These are phyloP conservation scores for Candida nemodendra DNA, from an alignment of 805 yeast genomes.

Conservation along the genomic window DNA sequence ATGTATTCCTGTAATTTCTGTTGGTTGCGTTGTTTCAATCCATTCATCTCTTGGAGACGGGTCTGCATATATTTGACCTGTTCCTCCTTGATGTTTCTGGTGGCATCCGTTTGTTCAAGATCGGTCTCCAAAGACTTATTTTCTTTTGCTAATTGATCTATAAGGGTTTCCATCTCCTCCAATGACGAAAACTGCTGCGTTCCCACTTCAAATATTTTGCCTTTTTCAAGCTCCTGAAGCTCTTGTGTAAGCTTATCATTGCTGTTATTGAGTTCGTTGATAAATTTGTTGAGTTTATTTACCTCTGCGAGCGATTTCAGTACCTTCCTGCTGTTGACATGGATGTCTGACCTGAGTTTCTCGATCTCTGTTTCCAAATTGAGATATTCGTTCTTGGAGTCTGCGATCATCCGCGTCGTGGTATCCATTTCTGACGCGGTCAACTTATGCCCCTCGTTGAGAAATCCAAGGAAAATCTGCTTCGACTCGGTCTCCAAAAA, in stretches of 20 bases:
- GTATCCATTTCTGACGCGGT: conserved; percentile 22
- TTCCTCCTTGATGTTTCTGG: conserved; percentile 13
- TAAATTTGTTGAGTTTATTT: conserved; percentile 27
- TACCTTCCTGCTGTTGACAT: conserved; percentile 18
- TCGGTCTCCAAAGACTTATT: conserved; percentile 15
- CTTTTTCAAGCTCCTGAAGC: conserved; percentile 28
- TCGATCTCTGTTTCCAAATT: conserved; percentile 18
- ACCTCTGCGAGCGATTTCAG: conserved; percentile 32
- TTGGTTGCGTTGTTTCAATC: neutral
- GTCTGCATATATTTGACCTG: conserved; percentile 3
- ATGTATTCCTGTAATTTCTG: conserved; percentile 7
- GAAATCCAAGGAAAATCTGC: conserved; percentile 57
- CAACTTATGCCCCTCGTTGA: conserved; percentile 37
- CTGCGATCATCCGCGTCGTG: conserved; percentile 18
- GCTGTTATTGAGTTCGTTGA: conserved; percentile 19
- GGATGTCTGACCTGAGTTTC: conserved; percentile 18
- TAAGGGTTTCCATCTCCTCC: conserved; percentile 29
- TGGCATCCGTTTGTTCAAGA: conserved; percentile 9
- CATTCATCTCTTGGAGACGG: conserved; percentile 1
- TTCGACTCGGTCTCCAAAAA: conserved; percentile 72
- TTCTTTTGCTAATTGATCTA: conserved; percentile 24
- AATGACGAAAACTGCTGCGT: conserved; percentile 29
- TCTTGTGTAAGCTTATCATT: conserved; percentile 25
- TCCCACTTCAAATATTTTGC: conserved; percentile 25
- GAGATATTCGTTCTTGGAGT: conserved; percentile 14